Evolutionary conservation across 2,329 filamentous ascomycete species (phyloP).

Genomic region (Trichoderma harzianum): DNA sequence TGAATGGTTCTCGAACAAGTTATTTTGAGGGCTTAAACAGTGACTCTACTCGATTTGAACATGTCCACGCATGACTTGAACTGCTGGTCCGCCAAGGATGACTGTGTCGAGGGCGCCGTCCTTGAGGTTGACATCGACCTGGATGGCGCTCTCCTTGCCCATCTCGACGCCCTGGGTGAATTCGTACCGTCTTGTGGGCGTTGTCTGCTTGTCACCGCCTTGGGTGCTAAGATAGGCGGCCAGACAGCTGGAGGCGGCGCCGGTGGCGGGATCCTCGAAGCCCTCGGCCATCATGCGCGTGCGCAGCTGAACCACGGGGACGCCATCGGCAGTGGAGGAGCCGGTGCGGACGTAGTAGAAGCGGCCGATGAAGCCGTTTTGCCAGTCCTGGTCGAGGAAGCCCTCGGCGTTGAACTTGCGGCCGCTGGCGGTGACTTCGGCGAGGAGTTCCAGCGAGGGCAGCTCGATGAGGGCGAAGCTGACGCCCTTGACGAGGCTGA

Average conservation of each 20-base stretch:
- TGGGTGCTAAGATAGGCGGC: conserved; percentile 50
- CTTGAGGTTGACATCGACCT: conserved; percentile 41
- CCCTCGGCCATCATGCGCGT: conserved; percentile 57
- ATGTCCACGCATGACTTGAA: conserved; percentile 35
- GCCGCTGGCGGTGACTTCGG: conserved; percentile 33
- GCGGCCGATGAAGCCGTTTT: conserved; percentile 47
- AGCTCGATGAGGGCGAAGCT: conserved; percentile 66
- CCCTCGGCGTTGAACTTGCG: conserved; percentile 33
- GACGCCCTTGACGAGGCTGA: conserved; percentile 71
- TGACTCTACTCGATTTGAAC: conserved; percentile 26
- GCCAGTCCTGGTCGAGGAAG: conserved; percentile 55
- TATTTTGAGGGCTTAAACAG: neutral
- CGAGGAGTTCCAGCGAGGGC: conserved; percentile 56
- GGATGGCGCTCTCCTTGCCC: conserved; percentile 54
- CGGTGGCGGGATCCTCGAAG: conserved; percentile 60
- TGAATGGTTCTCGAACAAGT: neutral
- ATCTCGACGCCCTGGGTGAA: conserved; percentile 67
- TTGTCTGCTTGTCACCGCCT: conserved; percentile 30
- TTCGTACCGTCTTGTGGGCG: conserved; percentile 40
- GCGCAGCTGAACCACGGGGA: conserved; percentile 39
- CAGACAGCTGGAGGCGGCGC: conserved; percentile 59
- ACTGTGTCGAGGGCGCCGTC: conserved; percentile 31
- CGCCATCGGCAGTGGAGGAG: conserved; percentile 28
- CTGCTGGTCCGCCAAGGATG: conserved; percentile 34
- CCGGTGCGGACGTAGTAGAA: conserved; percentile 57